These are phyloP conservation scores for Castanospermum australe DNA, from an alignment of 306 rosid genomes.

Conservation along the genomic window DNA sequence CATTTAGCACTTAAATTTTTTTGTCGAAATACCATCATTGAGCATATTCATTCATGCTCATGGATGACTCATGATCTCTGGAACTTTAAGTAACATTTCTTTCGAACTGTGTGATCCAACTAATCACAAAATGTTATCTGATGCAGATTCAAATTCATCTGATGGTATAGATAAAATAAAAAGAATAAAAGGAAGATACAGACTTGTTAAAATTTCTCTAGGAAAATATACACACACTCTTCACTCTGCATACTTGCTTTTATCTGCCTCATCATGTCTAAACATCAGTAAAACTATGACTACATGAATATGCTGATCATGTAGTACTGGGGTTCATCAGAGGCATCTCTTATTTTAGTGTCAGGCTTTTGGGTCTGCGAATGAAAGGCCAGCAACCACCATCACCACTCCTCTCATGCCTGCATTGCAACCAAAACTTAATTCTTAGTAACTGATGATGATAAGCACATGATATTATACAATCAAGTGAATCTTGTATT, in stretches of 20 bases:
- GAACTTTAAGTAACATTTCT: neutral
- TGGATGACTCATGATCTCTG: neutral
- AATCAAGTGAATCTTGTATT: neutral
- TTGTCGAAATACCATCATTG: neutral
- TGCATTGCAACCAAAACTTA: slow-evolving; percentile 27
- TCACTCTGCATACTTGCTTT: neutral
- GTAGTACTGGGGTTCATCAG: neutral
- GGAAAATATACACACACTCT: neutral
- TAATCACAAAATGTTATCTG: neutral
- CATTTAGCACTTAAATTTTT: too few relatives aligned
- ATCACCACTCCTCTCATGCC: slow-evolving; percentile 42
- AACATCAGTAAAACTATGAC: slow-evolving; percentile 3
- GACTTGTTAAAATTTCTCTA: neutral
- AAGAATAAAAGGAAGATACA: neutral
- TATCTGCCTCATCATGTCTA: slow-evolving; percentile 5
- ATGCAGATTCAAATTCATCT: neutral
- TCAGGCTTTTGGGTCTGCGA: slow-evolving; percentile 25
- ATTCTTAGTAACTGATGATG: neutral
- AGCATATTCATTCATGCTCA: neutral
- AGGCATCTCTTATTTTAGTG: slow-evolving; percentile 22
- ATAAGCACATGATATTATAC: neutral
- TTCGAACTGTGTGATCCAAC: neutral
- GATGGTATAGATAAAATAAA: neutral
- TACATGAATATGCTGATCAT: slow-evolving; percentile 7
- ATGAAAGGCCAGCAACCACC: slow-evolving; percentile 46